phyloP scores from a whole-genome alignment of 2,329 filamentous ascomycete genomes.

The Ascochyta rabiei region DNA sequence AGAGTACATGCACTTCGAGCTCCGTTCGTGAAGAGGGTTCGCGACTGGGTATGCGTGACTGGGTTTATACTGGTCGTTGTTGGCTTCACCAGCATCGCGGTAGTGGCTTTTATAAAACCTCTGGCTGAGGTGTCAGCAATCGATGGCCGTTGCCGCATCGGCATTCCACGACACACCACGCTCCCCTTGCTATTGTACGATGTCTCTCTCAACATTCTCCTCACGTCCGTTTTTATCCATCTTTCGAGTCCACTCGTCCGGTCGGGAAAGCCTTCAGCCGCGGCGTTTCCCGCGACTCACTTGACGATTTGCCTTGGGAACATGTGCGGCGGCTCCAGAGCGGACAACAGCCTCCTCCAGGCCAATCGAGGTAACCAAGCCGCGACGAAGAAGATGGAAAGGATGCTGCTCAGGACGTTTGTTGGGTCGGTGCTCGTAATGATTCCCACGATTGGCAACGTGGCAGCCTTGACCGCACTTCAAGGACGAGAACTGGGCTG shows the following conservation, averaged over 20 bases:
- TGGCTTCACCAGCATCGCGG: slow-evolving; percentile 40
- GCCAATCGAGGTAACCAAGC: slow-evolving; percentile 22
- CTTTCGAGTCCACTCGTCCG: slow-evolving; percentile 43
- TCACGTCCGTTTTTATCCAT: slow-evolving; percentile 49
- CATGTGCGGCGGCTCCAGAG: slow-evolving; percentile 9
- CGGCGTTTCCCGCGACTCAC: slow-evolving; percentile 16
- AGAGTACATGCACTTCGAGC: slow-evolving; percentile 48
- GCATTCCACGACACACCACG: slow-evolving; percentile 45
- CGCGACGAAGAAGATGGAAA: slow-evolving; percentile 31
- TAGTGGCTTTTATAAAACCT: slow-evolving; percentile 40
- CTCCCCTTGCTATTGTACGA: slow-evolving; percentile 49
- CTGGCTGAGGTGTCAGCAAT: slow-evolving; percentile 35
- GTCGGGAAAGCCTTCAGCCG: slow-evolving; percentile 12
- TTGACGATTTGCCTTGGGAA: slow-evolving; percentile 24
- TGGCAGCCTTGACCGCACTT: slow-evolving; percentile 39
- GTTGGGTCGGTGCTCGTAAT: slow-evolving; percentile 47
- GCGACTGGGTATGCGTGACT: slow-evolving; percentile 46
- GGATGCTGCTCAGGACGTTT: slow-evolving; percentile 37
- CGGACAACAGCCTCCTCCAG: neutral
- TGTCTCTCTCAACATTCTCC: slow-evolving; percentile 46
- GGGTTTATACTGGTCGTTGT: slow-evolving; percentile 32
- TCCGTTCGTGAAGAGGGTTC: slow-evolving; percentile 36
- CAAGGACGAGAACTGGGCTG: slow-evolving; percentile 47
- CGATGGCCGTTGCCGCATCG: slow-evolving; percentile 49
- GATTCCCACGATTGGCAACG: slow-evolving; percentile 48